Evolutionary conservation across 768 basidiomycete species (phyloP), one percentile per base, ranked within the genome.

Genomic region (Mycena capillaripes): DNA sequence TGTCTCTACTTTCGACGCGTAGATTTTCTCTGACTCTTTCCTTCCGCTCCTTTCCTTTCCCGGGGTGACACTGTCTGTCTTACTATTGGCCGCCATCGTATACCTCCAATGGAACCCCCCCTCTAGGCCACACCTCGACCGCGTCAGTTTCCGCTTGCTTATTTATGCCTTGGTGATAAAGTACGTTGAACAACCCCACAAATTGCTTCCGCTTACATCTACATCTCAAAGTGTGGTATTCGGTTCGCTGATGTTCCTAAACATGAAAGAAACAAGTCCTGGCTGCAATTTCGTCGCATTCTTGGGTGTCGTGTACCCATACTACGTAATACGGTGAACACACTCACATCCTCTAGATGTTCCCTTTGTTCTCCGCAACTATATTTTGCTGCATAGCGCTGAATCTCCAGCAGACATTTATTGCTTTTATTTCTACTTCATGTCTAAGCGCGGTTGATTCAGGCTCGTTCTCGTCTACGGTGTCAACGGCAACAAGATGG

Each of bases 371-470:
- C 17, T 75, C 76, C 10, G 77, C 78, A 19, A 76, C 74, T 52
- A 76, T 78, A 25, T 77, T 74, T 5, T 76, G 74, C 12, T 76
- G 75, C 60, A 79, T 80, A 34, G 79, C 78, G 1, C 30, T 80
- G 19, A 80, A 80, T 65, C 71, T 79, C 2, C 73, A 78, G 80
- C 79, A 25, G 1, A 23, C n/a, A n/a, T n/a, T n/a, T n/a, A n/a
- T n/a, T n/a, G n/a, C n/a, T n/a, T n/a, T n/a, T 5, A 23, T 25
- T 48, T 14, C 46, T 23, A n/a, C n/a, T n/a, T 44, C 12, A 36
- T 29, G 10, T 44, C 14, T 50, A 52, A 17, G 25, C 30, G 21
- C n/a, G n/a, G n/a, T n/a, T 34, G 19, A 34, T 30, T 32, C 21
- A 66, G 65, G n/a, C 36, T 66, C 27, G 65, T 66, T 8, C 56